phyloP scores from a whole-genome alignment of 768 basidiomycete genomes.

The Kwoniella dendrophila region DNA sequence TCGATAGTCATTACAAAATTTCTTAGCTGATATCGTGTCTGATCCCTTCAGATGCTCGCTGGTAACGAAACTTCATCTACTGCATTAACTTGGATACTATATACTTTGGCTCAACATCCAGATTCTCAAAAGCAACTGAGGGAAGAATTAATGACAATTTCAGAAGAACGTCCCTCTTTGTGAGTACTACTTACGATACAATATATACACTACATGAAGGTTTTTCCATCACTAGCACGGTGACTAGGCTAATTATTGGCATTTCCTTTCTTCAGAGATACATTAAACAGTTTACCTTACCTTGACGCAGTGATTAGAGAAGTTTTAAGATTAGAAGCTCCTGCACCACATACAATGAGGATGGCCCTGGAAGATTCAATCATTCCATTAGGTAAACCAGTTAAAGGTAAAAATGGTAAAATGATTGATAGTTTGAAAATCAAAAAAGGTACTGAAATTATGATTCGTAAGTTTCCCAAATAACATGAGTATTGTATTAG shows the following conservation, averaged over 20 bases:
- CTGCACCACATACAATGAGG: slow-evolving; percentile 47
- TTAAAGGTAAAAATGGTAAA: slow-evolving; percentile 46
- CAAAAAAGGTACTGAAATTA: slow-evolving; percentile 46
- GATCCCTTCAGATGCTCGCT: slow-evolving; percentile 45
- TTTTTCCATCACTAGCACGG: too few species aligned
- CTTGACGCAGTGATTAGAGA: slow-evolving; percentile 58
- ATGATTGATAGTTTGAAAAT: slow-evolving; percentile 47
- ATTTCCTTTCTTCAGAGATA: slow-evolving; percentile 6
- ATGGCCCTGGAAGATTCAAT: slow-evolving; percentile 31
- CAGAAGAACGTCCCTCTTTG: slow-evolving; percentile 49
- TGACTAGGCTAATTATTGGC: too few species aligned
- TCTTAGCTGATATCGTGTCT: too few species aligned
- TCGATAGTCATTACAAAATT: too few species aligned
- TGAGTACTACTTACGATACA: too few species aligned
- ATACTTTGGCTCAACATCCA: slow-evolving; percentile 70
- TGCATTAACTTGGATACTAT: slow-evolving; percentile 80
- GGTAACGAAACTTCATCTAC: slow-evolving; percentile 86
- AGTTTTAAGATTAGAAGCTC: slow-evolving; percentile 57
- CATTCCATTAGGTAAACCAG: slow-evolving; percentile 47
- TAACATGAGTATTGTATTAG: too few species aligned
- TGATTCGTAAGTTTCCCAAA: slow-evolving; percentile 47
- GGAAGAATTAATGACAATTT: slow-evolving; percentile 63
- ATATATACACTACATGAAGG: too few species aligned
- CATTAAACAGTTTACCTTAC: slow-evolving; percentile 11
- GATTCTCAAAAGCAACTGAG: slow-evolving; percentile 71